Evolutionary conservation across 1,284 basidiomycete genomes (phyloP), one percentile per base, ranked within the genome.

Genomic region (Apiotrichum gracile): DNA sequence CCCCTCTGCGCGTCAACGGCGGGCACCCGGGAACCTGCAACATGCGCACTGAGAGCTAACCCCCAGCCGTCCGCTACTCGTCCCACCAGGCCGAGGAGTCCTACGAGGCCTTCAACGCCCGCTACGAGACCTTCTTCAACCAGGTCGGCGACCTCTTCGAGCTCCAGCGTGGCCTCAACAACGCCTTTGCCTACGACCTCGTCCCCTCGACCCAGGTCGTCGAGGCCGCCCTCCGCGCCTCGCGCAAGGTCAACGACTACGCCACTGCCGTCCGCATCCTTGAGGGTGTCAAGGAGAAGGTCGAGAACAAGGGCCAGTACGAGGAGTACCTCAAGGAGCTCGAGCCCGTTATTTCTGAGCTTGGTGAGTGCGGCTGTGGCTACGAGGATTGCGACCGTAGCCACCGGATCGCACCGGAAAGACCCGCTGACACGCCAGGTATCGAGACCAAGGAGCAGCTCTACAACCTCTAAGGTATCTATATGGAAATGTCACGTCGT

Each of bases 151-250:
- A 97, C 80, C 83, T 96, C 59, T 97, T 97, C 73, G 93, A 97
- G 80, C 86, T 94, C 62, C 91, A 97, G 78, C 88, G 94, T 57
- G 94, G 94, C 44, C 81, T 98, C 65, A 98, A 98, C 83, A 98
- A 98, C 83, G 96, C 91, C 79, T 98, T 98, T 74, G 90, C 94
- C 2, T 94, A 98, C 77, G 94, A 98, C 76, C 83, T 98, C 60
- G 96, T 98, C 25, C 94, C 94, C 41, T 85, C 91, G 10, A 85
- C 90, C 43, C 79, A 82, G 54, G 91, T 97, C 65, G 80, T 97
- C 60, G 91, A 93, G 78, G 86, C 88, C 58, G 93, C 93, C 38
- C 80, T 97, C 61, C 83, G 85, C 57, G 91, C 92, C 49, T 84
- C 90, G 35, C 82, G 94, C 65, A 85, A 92, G 67, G 91, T 97